A percentile compares a stretch with the other conserved stretches of the same genome.
Conservation (phyloP, 2,329 filamentous ascomycete species). For the Aspergillus caelatus region DNA sequence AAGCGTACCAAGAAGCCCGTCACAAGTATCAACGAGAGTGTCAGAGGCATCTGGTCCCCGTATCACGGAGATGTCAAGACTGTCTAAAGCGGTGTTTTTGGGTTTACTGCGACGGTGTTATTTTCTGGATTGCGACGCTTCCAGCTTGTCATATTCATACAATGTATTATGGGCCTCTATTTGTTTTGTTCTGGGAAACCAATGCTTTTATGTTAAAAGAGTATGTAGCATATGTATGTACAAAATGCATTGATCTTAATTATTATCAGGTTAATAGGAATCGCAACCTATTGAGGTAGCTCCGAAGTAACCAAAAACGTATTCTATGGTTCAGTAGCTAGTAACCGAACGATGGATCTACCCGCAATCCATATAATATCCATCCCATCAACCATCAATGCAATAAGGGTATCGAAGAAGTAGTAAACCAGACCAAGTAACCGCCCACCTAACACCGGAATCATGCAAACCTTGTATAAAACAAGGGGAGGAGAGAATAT, state of each 20-base stretch:
- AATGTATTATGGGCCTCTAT: constrained; percentile 33
- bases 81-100: constrained; percentile 41
- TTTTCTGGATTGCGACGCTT: constrained; percentile 17
- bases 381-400: constrained; percentile 10
- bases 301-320: neutral
- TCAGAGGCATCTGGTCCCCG: constrained; percentile 67
- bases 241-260: constrained; percentile 18
- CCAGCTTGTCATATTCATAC: constrained; percentile 20
- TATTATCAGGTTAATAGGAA: neutral
- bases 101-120: constrained; percentile 22
- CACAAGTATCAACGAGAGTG: constrained; percentile 64
- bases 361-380: neutral
- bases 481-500: constrained; percentile 8
- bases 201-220: constrained; percentile 16
- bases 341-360: neutral
- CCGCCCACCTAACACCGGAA: constrained; percentile 5
- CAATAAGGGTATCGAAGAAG: constrained; percentile 25
- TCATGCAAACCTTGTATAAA: constrained; percentile 6
- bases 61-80: constrained; percentile 60
- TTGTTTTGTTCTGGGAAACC: constrained; percentile 17
- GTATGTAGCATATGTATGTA: constrained; percentile 32
- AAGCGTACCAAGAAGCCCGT: constrained; percentile 62
- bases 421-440: constrained; percentile 8
- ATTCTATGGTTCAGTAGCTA: neutral
- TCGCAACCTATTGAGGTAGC: neutral